A percentile compares a stretch with the other conserved stretches of the same genome.
Evolutionary conservation across 352 stramenopile species (phyloP).

Genomic region (Globisporangium alternatum): DNA sequence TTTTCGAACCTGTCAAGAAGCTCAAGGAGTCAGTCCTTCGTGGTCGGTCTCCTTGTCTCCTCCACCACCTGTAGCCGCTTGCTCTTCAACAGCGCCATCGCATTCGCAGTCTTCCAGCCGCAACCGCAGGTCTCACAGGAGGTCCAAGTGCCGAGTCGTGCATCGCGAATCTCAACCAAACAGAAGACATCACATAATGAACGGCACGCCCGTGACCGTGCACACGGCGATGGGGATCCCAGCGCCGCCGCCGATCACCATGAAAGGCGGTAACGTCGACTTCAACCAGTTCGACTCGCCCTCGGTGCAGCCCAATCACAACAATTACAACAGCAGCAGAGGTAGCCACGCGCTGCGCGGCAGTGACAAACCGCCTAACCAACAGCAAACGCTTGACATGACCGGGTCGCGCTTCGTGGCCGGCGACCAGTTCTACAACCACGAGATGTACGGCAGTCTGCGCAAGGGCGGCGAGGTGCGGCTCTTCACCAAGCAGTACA

Average conservation of each 20-base stretch:
- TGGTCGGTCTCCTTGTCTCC: too few species aligned
- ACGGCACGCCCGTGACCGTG: conserved; percentile 3
- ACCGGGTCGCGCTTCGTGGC: conserved; percentile 46
- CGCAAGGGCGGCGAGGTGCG: conserved; percentile 52
- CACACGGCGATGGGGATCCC: background rate
- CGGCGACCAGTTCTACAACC: conserved; percentile 63
- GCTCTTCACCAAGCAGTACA: conserved; percentile 51
- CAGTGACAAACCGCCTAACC: conserved; percentile 4
- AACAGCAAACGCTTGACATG: background rate
- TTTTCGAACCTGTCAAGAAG: too few species aligned
- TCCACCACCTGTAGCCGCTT: too few species aligned
- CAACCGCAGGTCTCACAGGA: background rate
- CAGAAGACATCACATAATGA: background rate
- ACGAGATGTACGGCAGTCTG: conserved; percentile 49
- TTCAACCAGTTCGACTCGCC: conserved; percentile 10
- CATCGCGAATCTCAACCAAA: background rate
- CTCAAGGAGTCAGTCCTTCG: too few species aligned
- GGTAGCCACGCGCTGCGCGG: background rate
- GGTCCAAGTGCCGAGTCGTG: too few species aligned
- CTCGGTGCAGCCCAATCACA: background rate
- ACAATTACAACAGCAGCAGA: conserved; percentile 1
- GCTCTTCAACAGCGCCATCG: too few species aligned
- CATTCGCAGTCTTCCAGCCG: background rate
- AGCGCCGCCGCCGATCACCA: background rate
- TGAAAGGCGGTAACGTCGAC: conserved; percentile 5